Percentiles rank a stretch among this genome's conserved stretches.
Evolutionary conservation across 371 early-diverging fungal species (phyloP).

Genomic region (Rhizopus sp.): DNA sequence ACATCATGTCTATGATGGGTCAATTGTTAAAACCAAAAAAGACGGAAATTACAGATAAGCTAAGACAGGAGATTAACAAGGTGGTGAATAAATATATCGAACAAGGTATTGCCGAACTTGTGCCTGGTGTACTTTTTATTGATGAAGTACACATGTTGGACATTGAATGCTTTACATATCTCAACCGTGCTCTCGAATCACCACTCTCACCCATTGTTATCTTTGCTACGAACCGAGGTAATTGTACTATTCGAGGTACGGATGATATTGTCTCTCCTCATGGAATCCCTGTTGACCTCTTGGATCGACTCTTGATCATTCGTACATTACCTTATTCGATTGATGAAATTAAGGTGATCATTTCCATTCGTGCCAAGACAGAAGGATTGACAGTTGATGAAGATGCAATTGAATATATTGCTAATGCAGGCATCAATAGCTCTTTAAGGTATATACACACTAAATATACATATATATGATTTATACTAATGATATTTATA

Average conservation of each 20-base stretch:
- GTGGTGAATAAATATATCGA: conserved; percentile 98
- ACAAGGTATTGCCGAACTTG: conserved; percentile 96
- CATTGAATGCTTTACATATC: conserved; percentile 98
- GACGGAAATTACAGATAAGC: conserved; percentile 97
- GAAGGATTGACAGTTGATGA: conserved; percentile 80
- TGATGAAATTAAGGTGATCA: conserved; percentile 90
- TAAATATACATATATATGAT: conserved; percentile 6
- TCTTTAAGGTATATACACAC: conserved; percentile 56
- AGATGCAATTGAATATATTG: conserved; percentile 76
- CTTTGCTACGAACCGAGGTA: conserved; percentile 97
- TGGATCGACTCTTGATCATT: conserved; percentile 96
- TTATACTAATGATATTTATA: conserved; percentile 18
- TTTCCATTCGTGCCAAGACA: conserved; percentile 89
- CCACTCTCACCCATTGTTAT: conserved; percentile 96
- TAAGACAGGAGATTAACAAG: conserved; percentile 98
- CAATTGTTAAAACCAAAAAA: conserved; percentile 96
- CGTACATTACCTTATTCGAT: conserved; percentile 90
- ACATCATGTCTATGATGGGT: conserved; percentile 97
- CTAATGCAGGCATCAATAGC: conserved; percentile 82
- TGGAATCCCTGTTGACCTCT: conserved; percentile 96
- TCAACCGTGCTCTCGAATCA: conserved; percentile 96
- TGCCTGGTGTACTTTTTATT: conserved; percentile 97
- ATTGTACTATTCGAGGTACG: conserved; percentile 93
- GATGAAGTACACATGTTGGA: conserved; percentile 99
- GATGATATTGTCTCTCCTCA: conserved; percentile 91